Evolutionary conservation across 2,329 filamentous ascomycete genomes (phyloP).

Genomic region (Emergomyces orientalis): DNA sequence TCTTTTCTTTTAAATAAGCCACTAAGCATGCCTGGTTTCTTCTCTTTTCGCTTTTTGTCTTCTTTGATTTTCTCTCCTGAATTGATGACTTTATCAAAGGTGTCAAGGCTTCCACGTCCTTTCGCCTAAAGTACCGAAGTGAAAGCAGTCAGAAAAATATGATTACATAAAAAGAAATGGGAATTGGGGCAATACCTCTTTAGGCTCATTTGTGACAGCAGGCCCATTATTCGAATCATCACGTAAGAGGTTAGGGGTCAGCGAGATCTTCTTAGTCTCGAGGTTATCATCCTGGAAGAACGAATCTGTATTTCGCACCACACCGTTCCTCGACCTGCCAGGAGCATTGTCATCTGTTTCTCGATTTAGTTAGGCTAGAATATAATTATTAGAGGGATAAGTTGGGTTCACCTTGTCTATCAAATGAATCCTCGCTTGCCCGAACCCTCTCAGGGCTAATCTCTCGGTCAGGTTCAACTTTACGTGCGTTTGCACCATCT

Average conservation of each 20-base stretch:
- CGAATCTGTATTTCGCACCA: slow-evolving; percentile 82
- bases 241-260: slow-evolving; percentile 83
- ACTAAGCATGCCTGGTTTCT: slow-evolving; percentile 63
- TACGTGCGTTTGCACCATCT: slow-evolving; percentile 19
- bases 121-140: slow-evolving; percentile 30
- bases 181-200: slow-evolving; percentile 27
- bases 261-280: slow-evolving; percentile 93
- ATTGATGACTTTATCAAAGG: slow-evolving; percentile 55
- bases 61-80: slow-evolving; percentile 58
- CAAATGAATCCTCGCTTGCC: slow-evolving; percentile 59
- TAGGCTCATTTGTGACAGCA: slow-evolving; percentile 25
- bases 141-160: slow-evolving; percentile 1
- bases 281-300: slow-evolving; percentile 95
- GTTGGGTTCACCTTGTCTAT: slow-evolving; percentile 32
- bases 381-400: neutral
- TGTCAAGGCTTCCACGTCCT: slow-evolving; percentile 62
- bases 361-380: slow-evolving; percentile 4
- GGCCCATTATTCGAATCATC: slow-evolving; percentile 52
- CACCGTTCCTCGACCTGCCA: slow-evolving; percentile 66
- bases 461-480: slow-evolving; percentile 21
- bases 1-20: slow-evolving; percentile 59
- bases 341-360: slow-evolving; percentile 23
- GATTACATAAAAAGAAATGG: neutral
- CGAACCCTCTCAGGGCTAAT: slow-evolving; percentile 34
- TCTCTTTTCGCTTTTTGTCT: slow-evolving; percentile 64